Percentiles rank a stretch among this genome's conserved stretches.
Evolutionary conservation across 2,329 filamentous ascomycete species (phyloP).

Genomic region (Diplodia sapinea): DNA sequence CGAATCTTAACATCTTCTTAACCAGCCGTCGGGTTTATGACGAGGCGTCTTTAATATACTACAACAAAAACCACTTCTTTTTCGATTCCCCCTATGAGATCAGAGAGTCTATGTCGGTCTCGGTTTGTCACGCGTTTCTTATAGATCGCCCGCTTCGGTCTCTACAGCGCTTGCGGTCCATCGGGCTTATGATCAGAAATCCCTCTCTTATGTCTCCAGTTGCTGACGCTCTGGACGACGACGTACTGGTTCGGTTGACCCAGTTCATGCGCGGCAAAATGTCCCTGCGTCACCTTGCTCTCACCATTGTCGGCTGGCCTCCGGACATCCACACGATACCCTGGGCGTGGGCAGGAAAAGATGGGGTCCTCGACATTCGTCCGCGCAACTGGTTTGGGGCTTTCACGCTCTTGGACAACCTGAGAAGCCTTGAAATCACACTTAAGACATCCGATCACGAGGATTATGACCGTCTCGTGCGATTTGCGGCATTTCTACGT

Average conservation of each 20-base stretch:
- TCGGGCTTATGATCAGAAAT: neutral
- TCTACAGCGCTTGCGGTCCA: neutral
- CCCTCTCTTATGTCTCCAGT: too few species aligned
- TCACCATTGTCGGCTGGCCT: neutral
- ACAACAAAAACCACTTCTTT: neutral
- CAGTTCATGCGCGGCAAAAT: neutral
- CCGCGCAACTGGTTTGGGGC: neutral
- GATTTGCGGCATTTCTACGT: neutral
- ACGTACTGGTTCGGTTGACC: neutral
- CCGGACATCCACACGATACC: neutral
- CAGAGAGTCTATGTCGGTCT: neutral
- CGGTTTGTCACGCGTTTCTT: neutral
- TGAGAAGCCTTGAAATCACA: neutral
- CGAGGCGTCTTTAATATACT: neutral
- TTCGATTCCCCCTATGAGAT: neutral
- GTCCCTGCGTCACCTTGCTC: neutral
- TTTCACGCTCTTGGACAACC: neutral
- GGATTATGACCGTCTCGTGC: neutral
- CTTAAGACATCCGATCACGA: neutral
- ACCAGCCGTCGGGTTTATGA: neutral
- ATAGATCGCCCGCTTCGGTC: neutral
- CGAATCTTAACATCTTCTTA: neutral
- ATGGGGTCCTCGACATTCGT: neutral
- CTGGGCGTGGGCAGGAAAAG: neutral
- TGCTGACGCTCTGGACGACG: neutral